Evolutionary conservation across 805 yeast genomes (phyloP).

Genomic region (Lachancea sp.): DNA sequence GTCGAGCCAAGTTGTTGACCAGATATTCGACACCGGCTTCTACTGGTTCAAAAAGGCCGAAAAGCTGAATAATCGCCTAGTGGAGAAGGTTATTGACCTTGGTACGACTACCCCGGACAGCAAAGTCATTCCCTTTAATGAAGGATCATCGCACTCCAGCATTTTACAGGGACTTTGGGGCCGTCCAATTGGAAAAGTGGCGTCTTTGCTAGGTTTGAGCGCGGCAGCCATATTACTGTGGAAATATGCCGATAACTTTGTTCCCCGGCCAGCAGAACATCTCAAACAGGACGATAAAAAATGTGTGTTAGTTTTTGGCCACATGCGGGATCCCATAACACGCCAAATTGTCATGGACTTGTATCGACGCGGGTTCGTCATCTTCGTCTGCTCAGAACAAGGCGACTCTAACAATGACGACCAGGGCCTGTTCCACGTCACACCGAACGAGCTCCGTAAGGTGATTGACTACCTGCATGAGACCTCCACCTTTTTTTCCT

Average conservation of each 20-base stretch:
- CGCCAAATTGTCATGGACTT: constrained; percentile 33
- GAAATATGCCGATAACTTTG: not conserved
- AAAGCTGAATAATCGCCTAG: not conserved
- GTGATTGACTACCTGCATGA: constrained; percentile 17
- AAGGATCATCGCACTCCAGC: not conserved
- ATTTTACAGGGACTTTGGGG: not conserved
- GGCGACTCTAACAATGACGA: constrained; percentile 21
- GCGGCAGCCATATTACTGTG: constrained; percentile 3
- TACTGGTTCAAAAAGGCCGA: constrained; percentile 7
- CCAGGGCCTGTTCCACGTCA: constrained; percentile 26
- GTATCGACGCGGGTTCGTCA: constrained; percentile 29
- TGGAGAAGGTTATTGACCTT: constrained; percentile 5
- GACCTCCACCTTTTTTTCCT: constrained; percentile 12
- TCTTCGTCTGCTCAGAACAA: constrained; percentile 28
- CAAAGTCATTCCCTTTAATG: not conserved
- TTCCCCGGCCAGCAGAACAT: constrained; percentile 8
- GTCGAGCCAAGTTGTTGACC: constrained; percentile 17
- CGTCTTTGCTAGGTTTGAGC: not conserved
- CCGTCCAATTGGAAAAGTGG: not conserved
- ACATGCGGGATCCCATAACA: constrained; percentile 32
- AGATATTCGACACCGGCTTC: constrained; percentile 18
- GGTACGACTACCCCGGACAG: not conserved
- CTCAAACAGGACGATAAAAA: constrained; percentile 7
- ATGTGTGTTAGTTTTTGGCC: constrained; percentile 27
- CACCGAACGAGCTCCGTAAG: constrained; percentile 18